Evolutionary conservation across 495 filamentous ascomycete genomes (phyloP).

Genomic region (Talaromyces nanjingensis): DNA sequence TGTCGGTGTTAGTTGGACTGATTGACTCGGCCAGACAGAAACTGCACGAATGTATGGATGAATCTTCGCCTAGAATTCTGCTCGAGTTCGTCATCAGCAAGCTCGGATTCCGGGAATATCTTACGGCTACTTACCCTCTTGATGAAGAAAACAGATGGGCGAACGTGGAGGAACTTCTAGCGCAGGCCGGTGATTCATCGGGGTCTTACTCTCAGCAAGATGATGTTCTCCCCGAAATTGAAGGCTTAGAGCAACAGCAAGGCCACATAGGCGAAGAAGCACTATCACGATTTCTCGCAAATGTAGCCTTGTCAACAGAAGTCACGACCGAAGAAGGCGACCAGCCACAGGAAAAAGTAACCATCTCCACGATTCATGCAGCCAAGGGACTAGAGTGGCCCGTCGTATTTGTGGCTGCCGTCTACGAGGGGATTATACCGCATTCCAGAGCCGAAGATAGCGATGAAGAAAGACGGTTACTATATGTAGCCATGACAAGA

Average conservation of each 20-base stretch:
- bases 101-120: slow-evolving; percentile 64
- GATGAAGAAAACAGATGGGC: slow-evolving; percentile 83
- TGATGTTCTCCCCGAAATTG: slow-evolving; percentile 67
- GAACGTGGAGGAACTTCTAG: slow-evolving; percentile 83
- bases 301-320: slow-evolving; percentile 80
- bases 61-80: slow-evolving; percentile 57
- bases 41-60: slow-evolving; percentile 40
- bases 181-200: slow-evolving; percentile 60
- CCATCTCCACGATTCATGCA: slow-evolving; percentile 93
- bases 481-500: slow-evolving; percentile 98
- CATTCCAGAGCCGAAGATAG: slow-evolving; percentile 87
- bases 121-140: slow-evolving; percentile 60
- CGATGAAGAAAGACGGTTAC: slow-evolving; percentile 81
- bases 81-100: slow-evolving; percentile 69
- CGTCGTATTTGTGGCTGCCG: slow-evolving; percentile 87
- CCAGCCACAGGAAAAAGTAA: slow-evolving; percentile 56
- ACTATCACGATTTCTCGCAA: slow-evolving; percentile 78
- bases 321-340: slow-evolving; percentile 47
- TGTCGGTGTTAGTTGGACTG: slow-evolving; percentile 53
- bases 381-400: slow-evolving; percentile 98
- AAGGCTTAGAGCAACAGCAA: slow-evolving; percentile 70
- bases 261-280: slow-evolving; percentile 51
- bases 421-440: slow-evolving; percentile 88
- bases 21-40: slow-evolving; percentile 56
- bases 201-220: slow-evolving; percentile 41